phyloP scores from a whole-genome alignment of 2,329 filamentous ascomycete species.

The Coniella vitis region DNA sequence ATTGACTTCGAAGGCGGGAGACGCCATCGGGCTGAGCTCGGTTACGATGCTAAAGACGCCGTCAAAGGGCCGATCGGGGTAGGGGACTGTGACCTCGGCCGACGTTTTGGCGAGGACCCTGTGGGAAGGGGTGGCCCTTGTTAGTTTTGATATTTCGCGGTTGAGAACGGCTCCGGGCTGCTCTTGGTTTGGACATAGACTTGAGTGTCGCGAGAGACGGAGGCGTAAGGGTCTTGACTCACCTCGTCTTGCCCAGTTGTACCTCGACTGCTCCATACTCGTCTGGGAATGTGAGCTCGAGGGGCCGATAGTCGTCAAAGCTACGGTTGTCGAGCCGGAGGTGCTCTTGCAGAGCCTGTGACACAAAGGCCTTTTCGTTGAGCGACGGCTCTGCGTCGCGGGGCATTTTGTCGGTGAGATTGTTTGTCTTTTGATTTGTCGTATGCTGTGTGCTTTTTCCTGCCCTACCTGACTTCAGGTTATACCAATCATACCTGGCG shows the following conservation, averaged over 20 bases:
- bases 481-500: constrained; percentile 13
- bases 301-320: constrained; percentile 70
- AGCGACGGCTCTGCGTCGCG: constrained; percentile 85
- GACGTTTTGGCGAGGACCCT: constrained; percentile 82
- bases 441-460: not conserved
- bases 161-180: too few relatives aligned
- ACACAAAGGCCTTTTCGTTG: constrained; percentile 81
- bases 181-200: not conserved
- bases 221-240: constrained; percentile 17
- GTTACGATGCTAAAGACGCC: constrained; percentile 89
- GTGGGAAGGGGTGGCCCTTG: not conserved
- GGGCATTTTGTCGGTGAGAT: constrained; percentile 56
- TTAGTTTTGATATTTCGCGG: constrained; percentile 7
- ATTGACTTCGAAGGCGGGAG: constrained; percentile 81
- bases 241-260: constrained; percentile 85
- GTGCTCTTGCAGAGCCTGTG: constrained; percentile 73
- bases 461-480: constrained; percentile 19
- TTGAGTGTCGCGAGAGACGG: too few relatives aligned
- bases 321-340: constrained; percentile 77
- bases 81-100: constrained; percentile 80
- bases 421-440: not conserved
- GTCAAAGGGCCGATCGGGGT: constrained; percentile 85
- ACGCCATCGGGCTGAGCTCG: constrained; percentile 87
- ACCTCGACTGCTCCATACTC: constrained; percentile 89
- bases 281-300: constrained; percentile 78